Percentiles rank a stretch among this genome's conserved stretches.
Conservation (phyloP, 2,329 filamentous ascomycete genomes). For the Penicillium sp. region DNA sequence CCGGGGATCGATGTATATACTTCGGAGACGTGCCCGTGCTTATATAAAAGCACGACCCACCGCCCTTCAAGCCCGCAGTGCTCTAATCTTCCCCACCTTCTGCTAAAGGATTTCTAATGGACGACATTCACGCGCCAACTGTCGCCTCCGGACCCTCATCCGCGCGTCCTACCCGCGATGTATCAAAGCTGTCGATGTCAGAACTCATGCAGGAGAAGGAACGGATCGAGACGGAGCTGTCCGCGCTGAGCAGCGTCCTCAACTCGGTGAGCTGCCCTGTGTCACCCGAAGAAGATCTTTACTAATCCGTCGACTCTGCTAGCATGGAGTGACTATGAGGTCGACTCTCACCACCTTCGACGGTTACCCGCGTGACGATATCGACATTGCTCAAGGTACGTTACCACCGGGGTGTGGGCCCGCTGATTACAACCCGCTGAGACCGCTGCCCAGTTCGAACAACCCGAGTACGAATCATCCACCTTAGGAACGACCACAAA, state of each 20-base stretch:
- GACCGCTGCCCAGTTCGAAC: conserved; percentile 67
- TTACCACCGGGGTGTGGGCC: background rate
- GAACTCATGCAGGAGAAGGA: conserved; percentile 85
- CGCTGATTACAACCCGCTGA: conserved; percentile 14
- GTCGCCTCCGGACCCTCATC: conserved; percentile 76
- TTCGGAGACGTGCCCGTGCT: conserved; percentile 6
- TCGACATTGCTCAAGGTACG: conserved; percentile 91
- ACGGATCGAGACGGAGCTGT: conserved; percentile 79
- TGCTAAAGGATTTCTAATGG: conserved; percentile 59
- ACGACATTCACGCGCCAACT: conserved; percentile 65
- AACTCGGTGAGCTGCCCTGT: conserved; percentile 64
- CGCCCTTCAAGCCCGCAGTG: conserved; percentile 8
- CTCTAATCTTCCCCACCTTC: conserved; percentile 17
- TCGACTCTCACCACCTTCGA: conserved; percentile 83
- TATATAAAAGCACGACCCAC: conserved; percentile 20
- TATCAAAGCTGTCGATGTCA: conserved; percentile 65
- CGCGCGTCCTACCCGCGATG: conserved; percentile 56
- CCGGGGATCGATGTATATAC: background rate
- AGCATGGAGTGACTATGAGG: conserved; percentile 94
- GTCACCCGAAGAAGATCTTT: conserved; percentile 6
- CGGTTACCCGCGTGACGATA: conserved; percentile 87
- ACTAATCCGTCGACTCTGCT: conserved; percentile 14
- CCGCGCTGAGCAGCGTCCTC: conserved; percentile 79
- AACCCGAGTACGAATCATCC: conserved; percentile 85
- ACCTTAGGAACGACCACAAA: conserved; percentile 90